Percentiles rank a stretch among this genome's conserved stretches.
Conservation (phyloP, 73 alveolate species). For the Tetrahymena borealis region DNA sequence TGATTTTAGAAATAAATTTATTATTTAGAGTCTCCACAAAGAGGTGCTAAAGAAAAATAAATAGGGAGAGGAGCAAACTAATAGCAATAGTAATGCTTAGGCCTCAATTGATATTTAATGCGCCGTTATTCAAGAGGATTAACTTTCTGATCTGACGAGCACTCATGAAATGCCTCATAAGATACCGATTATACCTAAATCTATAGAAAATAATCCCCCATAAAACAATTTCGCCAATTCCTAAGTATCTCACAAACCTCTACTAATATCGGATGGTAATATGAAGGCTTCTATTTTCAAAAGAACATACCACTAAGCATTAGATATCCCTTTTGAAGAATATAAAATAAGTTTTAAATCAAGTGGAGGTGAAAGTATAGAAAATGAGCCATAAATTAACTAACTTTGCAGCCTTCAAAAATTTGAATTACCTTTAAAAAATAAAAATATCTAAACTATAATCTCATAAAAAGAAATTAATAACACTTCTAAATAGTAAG, state of each 20-base stretch:
- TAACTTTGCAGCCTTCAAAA: too few relatives aligned
- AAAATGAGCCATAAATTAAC: not conserved
- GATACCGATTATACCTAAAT: too few relatives aligned
- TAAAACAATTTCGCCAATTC: too few relatives aligned
- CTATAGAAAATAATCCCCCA: too few relatives aligned
- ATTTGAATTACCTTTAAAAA: too few relatives aligned
- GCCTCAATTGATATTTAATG: not conserved
- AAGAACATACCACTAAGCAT: not conserved
- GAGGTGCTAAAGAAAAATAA: not conserved
- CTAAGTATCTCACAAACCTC: too few relatives aligned
- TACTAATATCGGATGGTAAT: too few relatives aligned
- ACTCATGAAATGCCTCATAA: too few relatives aligned
- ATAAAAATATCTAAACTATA: too few relatives aligned
- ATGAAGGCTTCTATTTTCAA: not conserved
- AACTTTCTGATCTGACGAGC: too few relatives aligned
- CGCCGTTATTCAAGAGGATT: not conserved
- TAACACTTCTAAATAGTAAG: not conserved
- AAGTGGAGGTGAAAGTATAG: not conserved
- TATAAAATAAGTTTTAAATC: not conserved
- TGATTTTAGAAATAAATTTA: not conserved
- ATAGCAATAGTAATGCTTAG: not conserved
- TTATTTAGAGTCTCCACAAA: not conserved
- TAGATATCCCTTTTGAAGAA: not conserved
- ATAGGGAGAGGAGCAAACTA: not conserved
- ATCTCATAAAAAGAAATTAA: too few relatives aligned